Evolutionary conservation across 139 green algal genomes (phyloP).

Genomic region (Spirogloea muscicola): DNA sequence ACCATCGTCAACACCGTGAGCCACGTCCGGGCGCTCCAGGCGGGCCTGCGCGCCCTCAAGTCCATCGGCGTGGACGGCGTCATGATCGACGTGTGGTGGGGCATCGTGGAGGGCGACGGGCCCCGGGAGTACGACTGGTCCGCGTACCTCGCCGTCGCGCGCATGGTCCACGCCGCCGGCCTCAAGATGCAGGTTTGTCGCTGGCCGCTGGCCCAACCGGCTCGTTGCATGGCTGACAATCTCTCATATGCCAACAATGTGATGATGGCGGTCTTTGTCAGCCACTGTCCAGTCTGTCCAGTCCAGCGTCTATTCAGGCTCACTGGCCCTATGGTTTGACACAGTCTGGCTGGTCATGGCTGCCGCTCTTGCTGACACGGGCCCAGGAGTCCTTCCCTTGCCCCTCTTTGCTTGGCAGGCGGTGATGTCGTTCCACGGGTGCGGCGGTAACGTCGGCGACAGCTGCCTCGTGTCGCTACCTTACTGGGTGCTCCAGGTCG

Average conservation of each 20-base stretch:
- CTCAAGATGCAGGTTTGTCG: constrained; percentile 61
- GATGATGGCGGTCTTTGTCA: too few species aligned
- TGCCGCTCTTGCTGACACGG: neutral
- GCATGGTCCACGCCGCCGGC: constrained; percentile 63
- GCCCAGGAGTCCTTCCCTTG: neutral
- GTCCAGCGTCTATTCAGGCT: neutral
- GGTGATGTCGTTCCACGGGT: constrained; percentile 90
- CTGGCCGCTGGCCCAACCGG: neutral
- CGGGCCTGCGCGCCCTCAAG: constrained; percentile 69
- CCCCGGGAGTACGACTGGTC: constrained; percentile 76
- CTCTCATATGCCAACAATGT: neutral
- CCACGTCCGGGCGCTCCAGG: constrained; percentile 69
- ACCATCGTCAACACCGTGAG: constrained; percentile 63
- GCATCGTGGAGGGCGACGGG: constrained; percentile 68
- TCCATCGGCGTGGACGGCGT: constrained; percentile 57
- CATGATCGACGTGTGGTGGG: constrained; percentile 67
- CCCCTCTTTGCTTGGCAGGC: constrained; percentile 62
- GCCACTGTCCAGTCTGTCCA: neutral
- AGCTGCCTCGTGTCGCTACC: constrained; percentile 79
- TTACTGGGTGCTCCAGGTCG: constrained; percentile 83
- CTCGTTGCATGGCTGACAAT: neutral
- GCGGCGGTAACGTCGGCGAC: constrained; percentile 90
- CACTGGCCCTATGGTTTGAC: neutral
- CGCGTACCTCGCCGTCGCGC: constrained; percentile 77
- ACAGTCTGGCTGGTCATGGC: neutral